Evolutionary conservation across 1,139 yeast genomes (phyloP), one percentile per base, ranked within the genome.

Genomic region (Geotrichum phurueaensis): DNA sequence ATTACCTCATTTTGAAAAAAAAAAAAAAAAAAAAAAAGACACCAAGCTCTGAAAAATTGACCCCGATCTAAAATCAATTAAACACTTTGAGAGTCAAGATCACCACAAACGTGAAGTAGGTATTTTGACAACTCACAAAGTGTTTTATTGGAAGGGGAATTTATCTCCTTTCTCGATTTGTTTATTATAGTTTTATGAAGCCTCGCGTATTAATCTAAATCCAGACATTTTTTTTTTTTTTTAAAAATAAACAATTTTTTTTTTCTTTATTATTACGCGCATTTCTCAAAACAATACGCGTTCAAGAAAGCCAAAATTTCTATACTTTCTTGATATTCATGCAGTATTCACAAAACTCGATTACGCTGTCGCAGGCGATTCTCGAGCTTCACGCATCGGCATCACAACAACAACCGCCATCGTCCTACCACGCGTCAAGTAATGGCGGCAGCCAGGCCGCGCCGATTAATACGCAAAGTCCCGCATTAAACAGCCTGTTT

Each of bases 341-440:
- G 43, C 43, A 36, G 6, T 13, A 36, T 36, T 1, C 51, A 12
- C 23, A 22, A 49, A n/a, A 13, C n/a, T 27, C 45, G 18, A 59
- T 59, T 52, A 59, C 55, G 29, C 56, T 59, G 3, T 54, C 61
- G 4, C 58, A 59, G n/a, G 61, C 56, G 22, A n/a, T 59, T 15
- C 56, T 59, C 20, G 55, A 59, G 47, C 55, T 59, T 10, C 61
- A 54, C 48, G 49, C 61, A 20, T 25, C 43, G 6, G 43, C 43
- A 10, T 36, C 43, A 10, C 31, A n/a, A 31, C 33, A 31, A 31
- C 33, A 13, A 13, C 18, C 43, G 13, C 18, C 43, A 10, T 36
- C 43, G 13, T 36, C 43, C 43, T 36, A 36, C 43, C 43, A 36
- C 43, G 43, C 43, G 43, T 5, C 43, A 2, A 36, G 43, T n/a